A percentile compares a stretch with the other conserved stretches of the same genome.
Conservation (phyloP, 345 rosid genomes). For the Noccaea bulbosa region DNA sequence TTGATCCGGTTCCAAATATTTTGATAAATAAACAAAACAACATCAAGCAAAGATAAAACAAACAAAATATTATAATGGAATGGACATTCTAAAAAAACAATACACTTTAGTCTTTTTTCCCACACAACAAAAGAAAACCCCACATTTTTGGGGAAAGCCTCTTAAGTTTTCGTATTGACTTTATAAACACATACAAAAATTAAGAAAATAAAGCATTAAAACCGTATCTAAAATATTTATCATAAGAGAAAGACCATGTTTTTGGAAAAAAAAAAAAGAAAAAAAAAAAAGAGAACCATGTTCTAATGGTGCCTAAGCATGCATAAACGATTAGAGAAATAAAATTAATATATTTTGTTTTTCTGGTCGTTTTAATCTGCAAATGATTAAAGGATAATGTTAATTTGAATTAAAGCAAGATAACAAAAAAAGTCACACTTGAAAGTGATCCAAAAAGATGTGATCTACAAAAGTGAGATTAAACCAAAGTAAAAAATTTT, state of each 20-base stretch:
- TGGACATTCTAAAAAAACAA: neutral
- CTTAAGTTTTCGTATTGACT: too few relatives aligned
- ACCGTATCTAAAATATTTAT: too few relatives aligned
- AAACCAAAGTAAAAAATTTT: slow-evolving; percentile 36
- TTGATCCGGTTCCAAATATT: neutral
- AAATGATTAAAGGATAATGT: neutral
- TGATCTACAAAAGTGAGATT: slow-evolving; percentile 30
- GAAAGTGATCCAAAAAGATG: slow-evolving; percentile 29
- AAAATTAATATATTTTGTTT: too few relatives aligned
- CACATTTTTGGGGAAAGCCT: neutral
- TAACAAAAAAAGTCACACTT: neutral
- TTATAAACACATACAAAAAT: too few relatives aligned
- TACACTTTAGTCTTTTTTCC: neutral
- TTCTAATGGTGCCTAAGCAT: neutral
- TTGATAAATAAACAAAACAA: neutral
- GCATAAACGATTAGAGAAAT: too few relatives aligned
- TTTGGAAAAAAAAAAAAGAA: too few relatives aligned
- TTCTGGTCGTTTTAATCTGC: neutral
- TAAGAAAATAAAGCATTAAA: too few relatives aligned
- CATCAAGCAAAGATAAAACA: neutral
- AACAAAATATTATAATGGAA: neutral
- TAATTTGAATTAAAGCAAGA: neutral
- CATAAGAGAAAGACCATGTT: neutral
- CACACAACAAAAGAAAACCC: neutral
- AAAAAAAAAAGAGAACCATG: too few relatives aligned